These are phyloP conservation scores for Nothopassalora personata DNA, from an alignment of 2,329 filamentous ascomycete species.

Conservation along the genomic window DNA sequence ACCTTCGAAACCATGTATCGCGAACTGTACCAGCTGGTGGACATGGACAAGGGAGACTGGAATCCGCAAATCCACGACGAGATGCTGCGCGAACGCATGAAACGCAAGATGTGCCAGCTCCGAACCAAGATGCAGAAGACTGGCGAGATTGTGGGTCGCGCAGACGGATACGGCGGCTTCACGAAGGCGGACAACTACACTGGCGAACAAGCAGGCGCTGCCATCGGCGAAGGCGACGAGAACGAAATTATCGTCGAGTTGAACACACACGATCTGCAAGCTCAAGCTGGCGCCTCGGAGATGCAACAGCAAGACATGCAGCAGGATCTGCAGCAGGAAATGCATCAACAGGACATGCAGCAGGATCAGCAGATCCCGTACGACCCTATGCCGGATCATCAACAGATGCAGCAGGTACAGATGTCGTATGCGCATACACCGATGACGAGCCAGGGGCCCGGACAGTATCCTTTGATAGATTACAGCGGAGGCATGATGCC, in stretches of 20 bases:
- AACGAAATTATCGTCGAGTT: conserved; percentile 17
- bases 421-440: conserved; percentile 19
- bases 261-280: conserved; percentile 1
- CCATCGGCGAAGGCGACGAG: conserved; percentile 17
- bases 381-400: conserved; percentile 23
- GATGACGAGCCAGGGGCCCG: conserved; percentile 20
- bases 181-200: conserved; percentile 32
- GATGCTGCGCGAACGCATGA: conserved; percentile 34
- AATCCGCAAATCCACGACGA: conserved; percentile 32
- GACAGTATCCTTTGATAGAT: conserved; percentile 26
- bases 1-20: conserved; percentile 33
- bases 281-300: conserved; percentile 6
- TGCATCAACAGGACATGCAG: conserved; percentile 5
- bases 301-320: conserved; percentile 12
- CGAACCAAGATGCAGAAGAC: conserved; percentile 36
- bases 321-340: conserved; percentile 16
- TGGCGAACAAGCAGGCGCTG: conserved; percentile 28
- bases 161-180: conserved; percentile 31
- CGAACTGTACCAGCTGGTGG: conserved; percentile 33
- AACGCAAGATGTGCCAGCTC: conserved; percentile 36
- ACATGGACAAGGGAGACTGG: conserved; percentile 33
- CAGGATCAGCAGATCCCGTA: conserved; percentile 27
- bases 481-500: conserved; percentile 24
- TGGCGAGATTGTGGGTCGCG: conserved; percentile 32
- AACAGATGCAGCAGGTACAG: conserved; percentile 18